Conservation (phyloP, 257 asterid species). For the Solanum verrucosum region DNA sequence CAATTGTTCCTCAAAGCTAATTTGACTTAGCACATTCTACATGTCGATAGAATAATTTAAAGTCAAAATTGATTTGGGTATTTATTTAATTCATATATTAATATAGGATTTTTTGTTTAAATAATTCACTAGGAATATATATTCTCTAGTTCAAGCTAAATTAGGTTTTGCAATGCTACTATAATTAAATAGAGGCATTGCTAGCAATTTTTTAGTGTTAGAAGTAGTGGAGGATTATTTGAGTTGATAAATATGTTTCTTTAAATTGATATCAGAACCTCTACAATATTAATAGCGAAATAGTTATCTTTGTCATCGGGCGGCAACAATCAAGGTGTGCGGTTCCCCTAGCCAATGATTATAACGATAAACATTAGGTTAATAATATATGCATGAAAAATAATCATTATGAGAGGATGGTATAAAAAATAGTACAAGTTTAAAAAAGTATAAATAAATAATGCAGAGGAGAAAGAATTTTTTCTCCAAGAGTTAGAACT, state of each 20-base stretch:
- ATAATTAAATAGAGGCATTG: no score
- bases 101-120: not conserved
- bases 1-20: not conserved
- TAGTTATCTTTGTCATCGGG: no score
- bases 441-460: not conserved
- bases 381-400: no score
- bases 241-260: no score
- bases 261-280: no score
- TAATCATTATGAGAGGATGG: not conserved
- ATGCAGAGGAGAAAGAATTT: not conserved
- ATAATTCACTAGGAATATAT: not conserved
- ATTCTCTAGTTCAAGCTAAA: not conserved
- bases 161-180: not conserved
- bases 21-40: not conserved
- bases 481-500: no score
- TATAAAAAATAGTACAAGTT: no score
- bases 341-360: no score
- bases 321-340: no score
- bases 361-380: not conserved
- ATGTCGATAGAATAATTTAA: not conserved
- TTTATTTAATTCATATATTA: not conserved
- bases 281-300: no score
- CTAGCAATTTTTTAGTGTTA: not conserved
- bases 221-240: not conserved
- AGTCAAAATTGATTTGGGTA: not conserved